Evolutionary conservation across 306 rosid genomes (phyloP).

Genomic region (Luffa acutangula): DNA sequence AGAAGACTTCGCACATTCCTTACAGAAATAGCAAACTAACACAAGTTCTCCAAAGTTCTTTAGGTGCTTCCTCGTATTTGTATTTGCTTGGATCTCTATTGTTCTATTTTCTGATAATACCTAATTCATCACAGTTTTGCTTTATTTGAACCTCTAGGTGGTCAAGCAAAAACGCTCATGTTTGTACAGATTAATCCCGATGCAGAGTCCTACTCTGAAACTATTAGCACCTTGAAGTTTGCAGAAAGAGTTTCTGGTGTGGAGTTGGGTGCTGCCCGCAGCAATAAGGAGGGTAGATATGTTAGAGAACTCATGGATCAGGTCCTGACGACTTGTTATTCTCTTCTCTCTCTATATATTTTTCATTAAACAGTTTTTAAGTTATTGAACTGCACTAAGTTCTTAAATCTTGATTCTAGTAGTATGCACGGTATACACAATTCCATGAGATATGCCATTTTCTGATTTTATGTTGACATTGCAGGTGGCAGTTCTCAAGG

Average conservation of each 20-base stretch:
- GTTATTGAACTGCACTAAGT: not conserved
- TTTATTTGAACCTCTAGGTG: constrained; percentile 44
- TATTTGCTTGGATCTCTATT: constrained; percentile 1
- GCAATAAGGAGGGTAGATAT: constrained; percentile 96
- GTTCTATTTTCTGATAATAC: not conserved
- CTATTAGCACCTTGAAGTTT: constrained; percentile 88
- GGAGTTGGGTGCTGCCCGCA: constrained; percentile 93
- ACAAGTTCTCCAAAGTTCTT: constrained; percentile 94
- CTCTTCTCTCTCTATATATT: not conserved
- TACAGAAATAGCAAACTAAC: constrained; percentile 97
- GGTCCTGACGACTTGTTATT: constrained; percentile 29
- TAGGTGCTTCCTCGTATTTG: constrained; percentile 41
- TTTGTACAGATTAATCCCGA: constrained; percentile 97
- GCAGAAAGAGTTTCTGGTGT: constrained; percentile 99
- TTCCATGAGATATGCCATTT: not conserved
- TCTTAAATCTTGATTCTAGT: not conserved
- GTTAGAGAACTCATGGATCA: constrained; percentile 94
- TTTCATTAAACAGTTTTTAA: constrained; percentile 1
- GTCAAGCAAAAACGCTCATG: constrained; percentile 99
- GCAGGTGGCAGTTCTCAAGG: constrained; percentile 76
- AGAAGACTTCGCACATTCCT: constrained; percentile 82
- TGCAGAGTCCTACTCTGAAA: constrained; percentile 75
- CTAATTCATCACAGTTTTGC: not conserved
- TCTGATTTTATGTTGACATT: constrained; percentile 24
- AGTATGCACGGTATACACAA: not conserved